phyloP scores from a whole-genome alignment of 441 rosid genomes.

The Euphorbia schlechtendalii region DNA sequence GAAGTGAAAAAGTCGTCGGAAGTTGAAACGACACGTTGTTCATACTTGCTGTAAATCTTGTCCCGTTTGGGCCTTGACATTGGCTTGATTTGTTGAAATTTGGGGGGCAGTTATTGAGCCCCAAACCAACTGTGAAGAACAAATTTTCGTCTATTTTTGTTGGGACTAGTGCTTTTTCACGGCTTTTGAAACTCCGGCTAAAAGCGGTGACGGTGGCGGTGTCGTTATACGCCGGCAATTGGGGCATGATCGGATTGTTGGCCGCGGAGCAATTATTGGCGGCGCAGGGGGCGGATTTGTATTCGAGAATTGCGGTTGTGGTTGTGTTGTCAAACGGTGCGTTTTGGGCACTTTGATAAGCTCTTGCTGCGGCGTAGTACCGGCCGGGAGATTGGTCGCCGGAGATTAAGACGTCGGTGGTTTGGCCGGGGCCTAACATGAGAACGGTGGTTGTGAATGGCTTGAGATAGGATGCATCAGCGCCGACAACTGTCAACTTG shows the following conservation, averaged over 20 bases:
- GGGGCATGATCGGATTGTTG: too few species aligned
- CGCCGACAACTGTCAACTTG: constrained; percentile 62
- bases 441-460: constrained; percentile 72
- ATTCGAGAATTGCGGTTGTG: constrained; percentile 75
- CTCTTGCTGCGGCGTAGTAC: constrained; percentile 71
- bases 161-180: constrained; percentile 46
- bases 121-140: constrained; percentile 68
- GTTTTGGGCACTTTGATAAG: constrained; percentile 67
- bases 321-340: constrained; percentile 82
- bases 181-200: constrained; percentile 45
- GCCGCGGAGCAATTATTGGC: too few species aligned
- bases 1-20: too few species aligned
- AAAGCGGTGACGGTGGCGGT: constrained; percentile 61
- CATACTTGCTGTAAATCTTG: constrained; percentile 72
- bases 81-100: constrained; percentile 39
- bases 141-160: constrained; percentile 56
- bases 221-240: constrained; percentile 71
- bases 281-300: constrained; percentile 41
- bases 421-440: constrained; percentile 86
- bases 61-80: constrained; percentile 92
- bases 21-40: constrained; percentile 74
- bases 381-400: constrained; percentile 60
- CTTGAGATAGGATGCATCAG: constrained; percentile 61
- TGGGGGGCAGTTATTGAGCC: constrained; percentile 72
- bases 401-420: constrained; percentile 66